A percentile compares a stretch with the other conserved stretches of the same genome.
Conservation (phyloP, 2,329 filamentous ascomycete species). For the Talaromyces sp. region DNA sequence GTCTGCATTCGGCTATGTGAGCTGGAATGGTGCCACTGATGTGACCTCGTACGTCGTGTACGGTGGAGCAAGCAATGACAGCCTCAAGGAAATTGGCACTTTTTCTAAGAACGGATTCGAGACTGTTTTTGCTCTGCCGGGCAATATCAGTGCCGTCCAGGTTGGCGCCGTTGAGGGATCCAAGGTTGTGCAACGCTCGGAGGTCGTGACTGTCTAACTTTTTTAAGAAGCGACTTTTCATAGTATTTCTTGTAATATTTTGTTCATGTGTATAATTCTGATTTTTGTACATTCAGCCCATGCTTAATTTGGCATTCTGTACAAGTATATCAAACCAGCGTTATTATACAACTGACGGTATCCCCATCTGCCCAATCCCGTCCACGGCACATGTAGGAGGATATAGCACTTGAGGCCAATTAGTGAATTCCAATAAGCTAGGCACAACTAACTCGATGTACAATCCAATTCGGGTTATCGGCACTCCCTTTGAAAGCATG, state of each 20-base stretch:
- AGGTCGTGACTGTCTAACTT: neutral
- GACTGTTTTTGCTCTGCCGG: neutral
- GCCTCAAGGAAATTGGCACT: neutral
- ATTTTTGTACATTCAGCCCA: neutral
- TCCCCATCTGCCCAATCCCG: too few relatives aligned
- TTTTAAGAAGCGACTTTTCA: neutral
- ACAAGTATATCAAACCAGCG: neutral
- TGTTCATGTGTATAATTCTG: neutral
- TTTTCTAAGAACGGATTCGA: conserved; percentile 1
- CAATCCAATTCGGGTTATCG: too few relatives aligned
- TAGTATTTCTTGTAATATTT: neutral
- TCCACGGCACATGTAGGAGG: too few relatives aligned
- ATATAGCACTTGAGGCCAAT: too few relatives aligned
- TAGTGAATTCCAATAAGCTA: too few relatives aligned
- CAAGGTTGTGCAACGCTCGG: neutral
- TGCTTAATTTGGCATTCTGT: neutral
- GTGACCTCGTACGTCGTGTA: conserved; percentile 32
- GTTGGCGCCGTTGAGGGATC: neutral
- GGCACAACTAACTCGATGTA: too few relatives aligned
- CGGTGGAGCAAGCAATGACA: neutral
- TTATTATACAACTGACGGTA: too few relatives aligned
- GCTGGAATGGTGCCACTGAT: conserved; percentile 36
- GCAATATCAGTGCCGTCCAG: neutral
- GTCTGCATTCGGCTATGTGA: conserved; percentile 25
- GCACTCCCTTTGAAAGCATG: too few relatives aligned